phyloP scores from a whole-genome alignment of 441 rosid genomes.

The Macaranga tanarius region DNA sequence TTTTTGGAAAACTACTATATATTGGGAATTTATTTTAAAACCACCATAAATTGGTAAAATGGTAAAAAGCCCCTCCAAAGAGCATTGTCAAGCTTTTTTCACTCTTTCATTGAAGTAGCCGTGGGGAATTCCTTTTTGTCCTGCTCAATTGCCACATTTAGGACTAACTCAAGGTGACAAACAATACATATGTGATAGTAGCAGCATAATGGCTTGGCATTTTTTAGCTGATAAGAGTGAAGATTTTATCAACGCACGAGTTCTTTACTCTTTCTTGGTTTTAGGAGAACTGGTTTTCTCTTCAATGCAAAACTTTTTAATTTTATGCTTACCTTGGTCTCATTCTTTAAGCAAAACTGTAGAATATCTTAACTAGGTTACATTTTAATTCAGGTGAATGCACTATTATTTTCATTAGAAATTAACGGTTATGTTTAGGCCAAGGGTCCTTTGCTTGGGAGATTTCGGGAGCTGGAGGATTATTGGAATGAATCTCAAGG shows the following conservation, averaged over 20 bases:
- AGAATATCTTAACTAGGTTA: slow-evolving; percentile 1
- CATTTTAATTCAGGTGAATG: slow-evolving; percentile 73
- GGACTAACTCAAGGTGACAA: slow-evolving; percentile 92
- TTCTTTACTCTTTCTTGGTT: slow-evolving; percentile 28
- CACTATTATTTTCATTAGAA: slow-evolving; percentile 81
- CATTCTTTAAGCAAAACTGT: background rate
- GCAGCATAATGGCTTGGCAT: slow-evolving; percentile 95
- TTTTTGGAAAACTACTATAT: too few species aligned
- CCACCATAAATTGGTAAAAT: too few species aligned
- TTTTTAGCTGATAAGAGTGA: slow-evolving; percentile 87
- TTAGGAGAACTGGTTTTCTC: slow-evolving; percentile 10
- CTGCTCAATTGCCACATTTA: slow-evolving; percentile 70
- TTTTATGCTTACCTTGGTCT: background rate
- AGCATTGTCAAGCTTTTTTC: slow-evolving; percentile 80
- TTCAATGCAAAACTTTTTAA: background rate
- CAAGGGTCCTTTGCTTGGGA: slow-evolving; percentile 70
- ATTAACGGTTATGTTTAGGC: slow-evolving; percentile 67
- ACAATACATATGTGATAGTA: slow-evolving; percentile 93
- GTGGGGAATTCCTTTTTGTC: slow-evolving; percentile 79
- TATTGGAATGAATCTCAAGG: slow-evolving; percentile 98
- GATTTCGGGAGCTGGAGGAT: slow-evolving; percentile 76
- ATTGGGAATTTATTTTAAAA: too few species aligned
- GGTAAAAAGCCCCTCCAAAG: slow-evolving; percentile 99
- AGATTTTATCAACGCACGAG: slow-evolving; percentile 90
- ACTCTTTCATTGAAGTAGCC: slow-evolving; percentile 93